Evolutionary conservation across 176 grass and related monocot species (phyloP).

Genomic region (Metroxylon sagu): DNA sequence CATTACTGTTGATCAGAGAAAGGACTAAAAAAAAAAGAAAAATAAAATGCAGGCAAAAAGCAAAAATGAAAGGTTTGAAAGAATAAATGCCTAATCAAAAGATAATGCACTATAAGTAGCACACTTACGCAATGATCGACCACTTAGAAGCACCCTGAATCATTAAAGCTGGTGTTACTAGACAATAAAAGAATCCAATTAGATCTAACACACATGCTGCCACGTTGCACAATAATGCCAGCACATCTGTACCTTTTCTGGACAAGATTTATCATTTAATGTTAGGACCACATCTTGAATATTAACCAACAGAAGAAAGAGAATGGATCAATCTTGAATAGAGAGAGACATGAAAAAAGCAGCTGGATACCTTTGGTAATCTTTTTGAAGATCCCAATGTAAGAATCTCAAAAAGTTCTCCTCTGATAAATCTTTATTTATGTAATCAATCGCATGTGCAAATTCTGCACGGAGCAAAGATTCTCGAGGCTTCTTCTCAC

Average conservation of each 20-base stretch:
- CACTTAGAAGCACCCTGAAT: constrained; percentile 41
- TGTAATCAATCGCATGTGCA: constrained; percentile 72
- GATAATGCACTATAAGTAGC: too few species aligned
- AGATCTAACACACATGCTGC: constrained; percentile 64
- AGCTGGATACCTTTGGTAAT: constrained; percentile 62
- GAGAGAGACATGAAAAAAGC: not conserved
- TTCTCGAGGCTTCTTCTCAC: constrained; percentile 96
- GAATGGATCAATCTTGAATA: too few species aligned
- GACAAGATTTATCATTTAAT: constrained; percentile 15
- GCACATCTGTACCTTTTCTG: constrained; percentile 68
- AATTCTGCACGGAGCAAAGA: constrained; percentile 86
- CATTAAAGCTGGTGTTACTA: constrained; percentile 31
- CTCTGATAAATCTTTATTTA: constrained; percentile 68
- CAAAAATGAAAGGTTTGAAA: too few species aligned
- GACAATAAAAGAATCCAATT: constrained; percentile 64
- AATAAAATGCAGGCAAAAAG: too few species aligned
- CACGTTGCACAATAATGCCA: constrained; percentile 60
- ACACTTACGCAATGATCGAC: not conserved
- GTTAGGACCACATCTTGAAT: not conserved
- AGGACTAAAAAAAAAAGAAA: too few species aligned
- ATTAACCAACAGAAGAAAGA: too few species aligned
- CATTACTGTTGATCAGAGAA: too few species aligned
- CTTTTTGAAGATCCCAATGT: constrained; percentile 96
- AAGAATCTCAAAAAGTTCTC: constrained; percentile 67
- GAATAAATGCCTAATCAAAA: too few species aligned